Percentiles rank a stretch among this genome's conserved stretches.
Evolutionary conservation across 495 filamentous ascomycete genomes (phyloP).

Genomic region (Parachaetomium inaequale): DNA sequence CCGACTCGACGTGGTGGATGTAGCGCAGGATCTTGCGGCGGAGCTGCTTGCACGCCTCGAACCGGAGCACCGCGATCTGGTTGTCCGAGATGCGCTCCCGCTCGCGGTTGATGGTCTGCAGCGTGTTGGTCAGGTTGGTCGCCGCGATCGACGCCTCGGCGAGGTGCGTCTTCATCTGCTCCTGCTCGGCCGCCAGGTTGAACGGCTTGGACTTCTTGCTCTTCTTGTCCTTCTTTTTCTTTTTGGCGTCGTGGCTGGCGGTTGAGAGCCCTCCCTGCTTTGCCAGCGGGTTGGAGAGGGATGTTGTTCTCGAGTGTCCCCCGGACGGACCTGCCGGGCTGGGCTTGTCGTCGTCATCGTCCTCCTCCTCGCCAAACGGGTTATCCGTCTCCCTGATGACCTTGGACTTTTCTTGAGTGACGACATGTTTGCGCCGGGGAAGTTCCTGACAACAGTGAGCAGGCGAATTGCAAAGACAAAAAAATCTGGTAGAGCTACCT

Average conservation of each 20-base stretch:
- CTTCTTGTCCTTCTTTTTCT: constrained; percentile 47
- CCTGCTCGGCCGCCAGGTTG: constrained; percentile 84
- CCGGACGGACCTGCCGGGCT: constrained; percentile 23
- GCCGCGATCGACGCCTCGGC: constrained; percentile 83
- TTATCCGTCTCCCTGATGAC: constrained; percentile 74
- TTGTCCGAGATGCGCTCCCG: constrained; percentile 84
- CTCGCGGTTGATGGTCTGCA: constrained; percentile 90
- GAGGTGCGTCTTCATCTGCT: constrained; percentile 73
- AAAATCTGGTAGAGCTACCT: constrained; percentile 36
- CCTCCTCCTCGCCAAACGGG: constrained; percentile 60
- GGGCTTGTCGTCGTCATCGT: constrained; percentile 37
- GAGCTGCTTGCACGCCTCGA: constrained; percentile 81
- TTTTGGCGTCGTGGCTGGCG: constrained; percentile 28
- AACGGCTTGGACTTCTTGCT: constrained; percentile 60
- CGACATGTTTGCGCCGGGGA: constrained; percentile 51
- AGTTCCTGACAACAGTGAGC: constrained; percentile 44
- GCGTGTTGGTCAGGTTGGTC: constrained; percentile 83
- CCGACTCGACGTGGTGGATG: constrained; percentile 78
- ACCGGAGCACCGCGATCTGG: constrained; percentile 65
- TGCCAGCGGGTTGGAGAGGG: constrained; percentile 17
- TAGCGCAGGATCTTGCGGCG: constrained; percentile 83
- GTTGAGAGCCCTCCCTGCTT: constrained; percentile 14
- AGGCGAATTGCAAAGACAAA: not conserved
- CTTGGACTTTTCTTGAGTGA: constrained; percentile 70
- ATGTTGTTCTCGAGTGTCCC: constrained; percentile 29